A percentile compares a stretch with the other conserved stretches of the same genome.
Evolutionary conservation across 768 basidiomycete genomes (phyloP).

Genomic region (Amanita molliuscula): DNA sequence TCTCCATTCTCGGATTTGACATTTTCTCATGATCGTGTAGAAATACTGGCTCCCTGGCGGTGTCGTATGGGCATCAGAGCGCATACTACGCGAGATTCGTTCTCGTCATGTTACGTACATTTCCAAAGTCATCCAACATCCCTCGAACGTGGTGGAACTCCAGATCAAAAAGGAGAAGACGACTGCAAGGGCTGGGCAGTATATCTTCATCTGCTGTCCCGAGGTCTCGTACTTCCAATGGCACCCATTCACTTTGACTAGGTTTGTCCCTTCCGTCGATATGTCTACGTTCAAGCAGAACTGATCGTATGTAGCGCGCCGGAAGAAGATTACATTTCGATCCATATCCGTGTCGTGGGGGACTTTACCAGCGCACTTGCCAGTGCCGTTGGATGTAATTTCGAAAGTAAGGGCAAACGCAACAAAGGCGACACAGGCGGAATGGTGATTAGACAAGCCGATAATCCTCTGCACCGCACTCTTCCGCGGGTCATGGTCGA

Average conservation of each 20-base stretch:
- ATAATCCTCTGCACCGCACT: slow-evolving; percentile 55
- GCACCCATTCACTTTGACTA: slow-evolving; percentile 95
- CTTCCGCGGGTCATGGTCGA: slow-evolving; percentile 94
- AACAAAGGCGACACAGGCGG: slow-evolving; percentile 42
- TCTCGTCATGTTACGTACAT: slow-evolving; percentile 88
- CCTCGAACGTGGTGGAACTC: slow-evolving; percentile 87
- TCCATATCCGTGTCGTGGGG: slow-evolving; percentile 88
- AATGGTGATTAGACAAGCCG: slow-evolving; percentile 46
- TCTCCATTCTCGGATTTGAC: slow-evolving; percentile 4
- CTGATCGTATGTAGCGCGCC: slow-evolving; percentile 49
- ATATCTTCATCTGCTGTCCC: slow-evolving; percentile 87
- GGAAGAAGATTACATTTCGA: slow-evolving; percentile 90
- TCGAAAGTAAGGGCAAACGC: slow-evolving; percentile 45
- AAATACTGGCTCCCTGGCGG: slow-evolving; percentile 89
- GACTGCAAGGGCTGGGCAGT: slow-evolving; percentile 76
- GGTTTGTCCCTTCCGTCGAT: slow-evolving; percentile 25
- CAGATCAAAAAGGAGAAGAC: slow-evolving; percentile 98
- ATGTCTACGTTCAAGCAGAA: neutral
- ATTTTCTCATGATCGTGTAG: slow-evolving; percentile 22
- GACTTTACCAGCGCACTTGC: slow-evolving; percentile 85
- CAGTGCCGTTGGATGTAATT: slow-evolving; percentile 76
- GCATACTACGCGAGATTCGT: slow-evolving; percentile 85
- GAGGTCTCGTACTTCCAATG: slow-evolving; percentile 93
- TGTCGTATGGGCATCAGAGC: slow-evolving; percentile 77
- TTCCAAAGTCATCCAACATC: slow-evolving; percentile 92